These are phyloP conservation scores for Echites panduratus DNA, from an alignment of 257 asterid species.

Conservation along the genomic window DNA sequence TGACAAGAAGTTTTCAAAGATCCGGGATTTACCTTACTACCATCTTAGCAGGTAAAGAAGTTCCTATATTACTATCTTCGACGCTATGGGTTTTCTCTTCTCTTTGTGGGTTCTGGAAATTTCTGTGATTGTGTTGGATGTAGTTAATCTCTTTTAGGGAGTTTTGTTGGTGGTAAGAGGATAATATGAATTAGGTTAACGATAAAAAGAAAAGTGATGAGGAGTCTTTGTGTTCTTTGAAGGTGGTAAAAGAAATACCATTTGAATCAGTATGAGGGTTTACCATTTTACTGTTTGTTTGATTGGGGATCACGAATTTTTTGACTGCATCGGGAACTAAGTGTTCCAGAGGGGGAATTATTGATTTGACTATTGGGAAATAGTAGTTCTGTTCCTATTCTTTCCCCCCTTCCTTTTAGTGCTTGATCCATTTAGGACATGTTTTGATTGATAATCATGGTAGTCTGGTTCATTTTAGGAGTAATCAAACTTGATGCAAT, in stretches of 20 bases:
- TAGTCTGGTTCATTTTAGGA: neutral
- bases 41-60: slow-evolving; percentile 66
- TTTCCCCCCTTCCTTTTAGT: neutral
- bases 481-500: neutral
- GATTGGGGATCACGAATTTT: slow-evolving; percentile 1
- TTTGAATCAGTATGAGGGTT: neutral
- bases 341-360: neutral
- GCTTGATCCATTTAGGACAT: neutral
- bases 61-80: neutral
- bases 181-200: neutral
- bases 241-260: neutral
- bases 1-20: slow-evolving; percentile 93
- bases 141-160: neutral
- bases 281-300: neutral
- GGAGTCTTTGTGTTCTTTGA: neutral
- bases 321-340: neutral
- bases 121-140: neutral
- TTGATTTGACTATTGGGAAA: slow-evolving; percentile 3
- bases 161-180: neutral
- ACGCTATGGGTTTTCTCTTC: neutral
- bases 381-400: neutral
- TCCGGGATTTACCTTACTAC: slow-evolving; percentile 88
- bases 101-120: slow-evolving; percentile 3
- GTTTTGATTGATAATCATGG: neutral
- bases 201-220: neutral